Evolutionary conservation across 2,329 filamentous ascomycete species (phyloP).

Genomic region (Stenocarpella maydis): DNA sequence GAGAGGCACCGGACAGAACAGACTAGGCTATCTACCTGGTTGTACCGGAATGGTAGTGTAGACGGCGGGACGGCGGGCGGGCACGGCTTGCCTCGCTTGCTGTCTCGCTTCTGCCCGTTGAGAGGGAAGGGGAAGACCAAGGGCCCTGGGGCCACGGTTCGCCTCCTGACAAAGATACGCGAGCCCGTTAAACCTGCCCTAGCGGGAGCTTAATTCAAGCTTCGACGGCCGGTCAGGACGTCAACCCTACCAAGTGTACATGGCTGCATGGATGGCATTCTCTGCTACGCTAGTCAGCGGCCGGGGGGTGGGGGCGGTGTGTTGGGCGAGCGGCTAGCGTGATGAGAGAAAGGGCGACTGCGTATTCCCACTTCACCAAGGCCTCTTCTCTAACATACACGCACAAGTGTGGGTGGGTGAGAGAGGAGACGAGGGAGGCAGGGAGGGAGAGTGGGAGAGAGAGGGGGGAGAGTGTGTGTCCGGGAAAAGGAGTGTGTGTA

Average conservation of each 20-base stretch:
- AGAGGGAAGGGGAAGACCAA: conserved; percentile 19
- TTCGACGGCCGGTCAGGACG: background rate
- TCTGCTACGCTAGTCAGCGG: background rate
- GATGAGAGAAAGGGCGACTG: too few relatives aligned
- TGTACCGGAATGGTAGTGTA: background rate
- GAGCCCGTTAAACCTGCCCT: conserved; percentile 33
- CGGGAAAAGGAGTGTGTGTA: background rate
- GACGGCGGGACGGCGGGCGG: conserved; percentile 5
- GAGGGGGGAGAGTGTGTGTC: too few relatives aligned
- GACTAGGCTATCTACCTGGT: background rate
- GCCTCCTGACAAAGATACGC: conserved; percentile 34
- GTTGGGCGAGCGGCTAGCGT: too few relatives aligned
- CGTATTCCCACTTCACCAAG: too few relatives aligned
- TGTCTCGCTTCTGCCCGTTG: conserved; percentile 28
- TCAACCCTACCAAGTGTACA: background rate
- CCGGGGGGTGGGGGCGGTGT: too few relatives aligned
- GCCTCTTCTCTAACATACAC: too few relatives aligned
- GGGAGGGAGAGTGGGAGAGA: too few relatives aligned
- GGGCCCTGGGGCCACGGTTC: conserved; percentile 29
- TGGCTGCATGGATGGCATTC: too few relatives aligned
- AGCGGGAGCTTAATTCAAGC: conserved; percentile 34
- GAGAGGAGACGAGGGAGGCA: too few relatives aligned
- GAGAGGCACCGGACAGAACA: background rate
- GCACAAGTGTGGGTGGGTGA: too few relatives aligned
- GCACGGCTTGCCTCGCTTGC: conserved; percentile 29